Conservation (phyloP, 83 land plant genomes). For the Thuja plicata region DNA sequence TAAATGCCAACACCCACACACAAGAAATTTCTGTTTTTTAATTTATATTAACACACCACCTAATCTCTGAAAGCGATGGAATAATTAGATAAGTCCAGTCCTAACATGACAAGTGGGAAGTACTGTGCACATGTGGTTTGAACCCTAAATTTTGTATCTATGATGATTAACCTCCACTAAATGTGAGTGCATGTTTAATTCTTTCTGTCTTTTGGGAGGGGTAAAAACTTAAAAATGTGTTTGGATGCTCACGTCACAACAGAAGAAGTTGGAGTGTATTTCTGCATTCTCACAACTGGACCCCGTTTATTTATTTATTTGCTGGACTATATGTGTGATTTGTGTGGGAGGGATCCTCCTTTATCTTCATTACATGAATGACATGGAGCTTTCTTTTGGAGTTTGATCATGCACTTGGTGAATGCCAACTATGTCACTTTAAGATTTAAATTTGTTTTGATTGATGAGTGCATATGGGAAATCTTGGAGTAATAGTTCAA, state of each 20-base stretch:
- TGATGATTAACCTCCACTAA: neutral
- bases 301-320: neutral
- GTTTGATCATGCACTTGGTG: neutral
- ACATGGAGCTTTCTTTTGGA: neutral
- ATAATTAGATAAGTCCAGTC: conserved; percentile 15
- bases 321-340: neutral
- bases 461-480: neutral
- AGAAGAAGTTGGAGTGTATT: neutral
- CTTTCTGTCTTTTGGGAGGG: neutral
- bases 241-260: neutral
- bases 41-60: conserved; percentile 13
- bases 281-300: neutral
- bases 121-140: conserved; percentile 15
- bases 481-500: too few relatives aligned
- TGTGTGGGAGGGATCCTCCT: neutral
- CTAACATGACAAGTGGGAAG: conserved; percentile 4
- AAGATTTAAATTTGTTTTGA: neutral
- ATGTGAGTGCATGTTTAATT: neutral
- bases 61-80: conserved; percentile 25
- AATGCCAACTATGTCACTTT: neutral
- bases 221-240: neutral
- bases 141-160: conserved; percentile 4
- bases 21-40: neutral
- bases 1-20: conserved; percentile 16
- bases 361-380: neutral